phyloP scores from a whole-genome alignment of 2,329 filamentous ascomycete species.

The Trichoderma sp. region DNA sequence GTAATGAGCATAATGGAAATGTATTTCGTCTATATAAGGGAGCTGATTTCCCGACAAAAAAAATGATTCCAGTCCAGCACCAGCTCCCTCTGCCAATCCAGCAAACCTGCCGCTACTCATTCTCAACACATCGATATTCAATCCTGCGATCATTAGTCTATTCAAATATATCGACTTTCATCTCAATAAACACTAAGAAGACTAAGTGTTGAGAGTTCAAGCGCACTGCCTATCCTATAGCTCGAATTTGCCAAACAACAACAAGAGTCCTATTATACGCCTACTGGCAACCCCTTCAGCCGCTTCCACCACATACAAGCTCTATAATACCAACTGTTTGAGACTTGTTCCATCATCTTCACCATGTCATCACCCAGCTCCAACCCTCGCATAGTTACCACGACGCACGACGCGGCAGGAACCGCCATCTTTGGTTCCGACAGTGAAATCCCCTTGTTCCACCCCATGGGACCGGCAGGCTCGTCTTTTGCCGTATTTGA shows the following conservation, averaged over 20 bases:
- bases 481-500: constrained; percentile 42
- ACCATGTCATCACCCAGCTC: constrained; percentile 9
- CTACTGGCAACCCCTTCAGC: too few relatives aligned
- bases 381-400: constrained; percentile 38
- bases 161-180: neutral
- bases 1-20: neutral
- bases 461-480: constrained; percentile 40
- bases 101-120: neutral
- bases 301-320: too few relatives aligned
- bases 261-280: too few relatives aligned
- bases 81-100: neutral
- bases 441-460: constrained; percentile 34
- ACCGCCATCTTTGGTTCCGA: constrained; percentile 42
- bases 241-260: neutral
- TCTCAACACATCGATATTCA: neutral
- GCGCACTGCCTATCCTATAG: neutral
- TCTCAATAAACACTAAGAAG: neutral
- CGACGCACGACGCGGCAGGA: constrained; percentile 38
- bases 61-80: neutral
- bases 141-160: neutral
- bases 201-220: neutral
- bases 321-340: too few relatives aligned
- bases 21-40: neutral
- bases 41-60: neutral
- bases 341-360: neutral